Conservation (phyloP, 1,139 yeast genomes). For the Candida sp. region DNA sequence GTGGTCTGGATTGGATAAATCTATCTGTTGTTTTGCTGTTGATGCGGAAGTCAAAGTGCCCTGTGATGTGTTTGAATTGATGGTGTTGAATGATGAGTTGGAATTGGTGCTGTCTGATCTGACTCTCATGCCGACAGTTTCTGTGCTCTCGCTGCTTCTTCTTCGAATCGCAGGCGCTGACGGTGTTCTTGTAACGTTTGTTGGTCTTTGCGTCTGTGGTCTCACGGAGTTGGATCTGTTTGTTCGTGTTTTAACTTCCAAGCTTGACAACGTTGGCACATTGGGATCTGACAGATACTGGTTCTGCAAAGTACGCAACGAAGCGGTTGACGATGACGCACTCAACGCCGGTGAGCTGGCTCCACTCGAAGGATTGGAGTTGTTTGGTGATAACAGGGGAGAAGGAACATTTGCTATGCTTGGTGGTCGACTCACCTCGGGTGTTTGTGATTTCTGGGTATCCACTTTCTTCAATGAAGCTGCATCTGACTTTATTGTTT, state of each 20-base stretch:
- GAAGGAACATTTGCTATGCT: neutral
- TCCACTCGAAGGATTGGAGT: neutral
- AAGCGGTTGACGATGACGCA: slow-evolving; percentile 4
- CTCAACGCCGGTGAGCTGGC: neutral
- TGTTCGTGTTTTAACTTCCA: neutral
- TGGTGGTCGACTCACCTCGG: neutral
- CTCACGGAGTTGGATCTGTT: slow-evolving; percentile 2
- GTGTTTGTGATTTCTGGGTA: slow-evolving; percentile 1
- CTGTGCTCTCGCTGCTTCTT: neutral
- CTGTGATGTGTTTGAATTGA: neutral
- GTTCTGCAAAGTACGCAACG: neutral
- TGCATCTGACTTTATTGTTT: slow-evolving; percentile 33
- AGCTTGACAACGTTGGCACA: neutral
- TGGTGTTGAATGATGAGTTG: neutral
- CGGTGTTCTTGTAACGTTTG: slow-evolving; percentile 15
- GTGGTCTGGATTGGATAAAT: slow-evolving; percentile 29
- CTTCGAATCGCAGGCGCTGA: slow-evolving; percentile 16
- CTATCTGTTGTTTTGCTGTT: slow-evolving; percentile 7
- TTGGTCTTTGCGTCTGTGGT: neutral
- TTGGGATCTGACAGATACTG: neutral
- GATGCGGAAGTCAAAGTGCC: slow-evolving; percentile 11
- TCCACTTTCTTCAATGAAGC: slow-evolving; percentile 15
- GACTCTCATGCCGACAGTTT: neutral
- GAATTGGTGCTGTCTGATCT: neutral
- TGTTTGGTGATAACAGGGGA: slow-evolving; percentile 2